phyloP scores from a whole-genome alignment of 2,329 filamentous ascomycete genomes.

The Ascochyta viciae-villosae region DNA sequence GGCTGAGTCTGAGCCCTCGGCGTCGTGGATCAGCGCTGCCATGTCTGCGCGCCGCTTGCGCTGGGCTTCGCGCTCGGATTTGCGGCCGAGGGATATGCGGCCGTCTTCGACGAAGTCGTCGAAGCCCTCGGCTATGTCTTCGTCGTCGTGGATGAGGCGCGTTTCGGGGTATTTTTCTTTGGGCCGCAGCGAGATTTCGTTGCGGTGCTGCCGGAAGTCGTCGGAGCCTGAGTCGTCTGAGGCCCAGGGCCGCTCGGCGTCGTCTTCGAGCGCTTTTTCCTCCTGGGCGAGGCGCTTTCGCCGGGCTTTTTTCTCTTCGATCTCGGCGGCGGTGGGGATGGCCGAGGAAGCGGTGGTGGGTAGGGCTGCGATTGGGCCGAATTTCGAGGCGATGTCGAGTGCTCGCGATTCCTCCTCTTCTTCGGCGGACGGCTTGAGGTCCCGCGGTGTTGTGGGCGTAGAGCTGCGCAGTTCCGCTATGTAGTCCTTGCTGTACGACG shows the following conservation, averaged over 20 bases:
- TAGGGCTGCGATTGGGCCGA: slow-evolving; percentile 61
- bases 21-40: slow-evolving; percentile 80
- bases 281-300: slow-evolving; percentile 81
- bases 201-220: slow-evolving; percentile 47
- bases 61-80: slow-evolving; percentile 75
- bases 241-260: slow-evolving; percentile 52
- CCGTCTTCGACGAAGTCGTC: slow-evolving; percentile 91
- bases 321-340: slow-evolving; percentile 84
- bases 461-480: slow-evolving; percentile 84
- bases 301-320: slow-evolving; percentile 88
- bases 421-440: slow-evolving; percentile 53
- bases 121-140: slow-evolving; percentile 91
- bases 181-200: slow-evolving; percentile 58
- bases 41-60: slow-evolving; percentile 76
- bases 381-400: slow-evolving; percentile 58
- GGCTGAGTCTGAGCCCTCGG: slow-evolving; percentile 76
- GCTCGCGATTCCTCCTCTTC: slow-evolving; percentile 55
- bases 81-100: slow-evolving; percentile 76
- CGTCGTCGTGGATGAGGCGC: slow-evolving; percentile 82
- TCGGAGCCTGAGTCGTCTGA: slow-evolving; percentile 50
- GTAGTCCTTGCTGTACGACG: slow-evolving; percentile 85
- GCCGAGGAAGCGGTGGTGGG: slow-evolving; percentile 45
- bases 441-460: slow-evolving; percentile 81
- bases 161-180: slow-evolving; percentile 72
- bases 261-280: slow-evolving; percentile 64